Evolutionary conservation across 306 rosid species (phyloP), one percentile per base, ranked within the genome.

Genomic region (Myrica gale): DNA sequence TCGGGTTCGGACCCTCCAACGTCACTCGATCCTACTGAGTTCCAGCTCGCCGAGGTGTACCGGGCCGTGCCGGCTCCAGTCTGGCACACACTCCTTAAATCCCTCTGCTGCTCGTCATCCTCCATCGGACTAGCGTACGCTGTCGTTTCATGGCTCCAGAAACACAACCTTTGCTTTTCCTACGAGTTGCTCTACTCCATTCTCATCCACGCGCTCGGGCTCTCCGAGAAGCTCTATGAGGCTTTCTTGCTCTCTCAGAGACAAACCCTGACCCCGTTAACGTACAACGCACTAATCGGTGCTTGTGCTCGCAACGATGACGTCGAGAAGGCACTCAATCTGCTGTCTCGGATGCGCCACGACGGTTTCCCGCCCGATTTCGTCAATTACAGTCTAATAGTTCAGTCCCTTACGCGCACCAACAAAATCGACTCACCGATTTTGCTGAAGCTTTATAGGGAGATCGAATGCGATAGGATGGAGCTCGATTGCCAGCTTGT

Each of bases 281-380:
- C 98, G 19, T 93, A 93, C 88, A 93, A 90, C 70, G 98, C 98
- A 0, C 75, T 93, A 10, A 93, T 93, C 32, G 91, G 91, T 61
- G 97, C 98, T 7, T 93, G 98, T 53, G 93, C 98, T 2, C 92
- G 96, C 51, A 93, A 93, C 74, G 88, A 85, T 16, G 98, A 91
- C 84, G 74, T 91, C 13, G 97, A 91, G 52, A 90, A 93, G 79
- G 98, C 98, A 0, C 91, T 91, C 2, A 90, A 82, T 71, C 62
- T 93, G 52, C 88, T 93, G 87, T 88, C 97, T 5, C 79, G 89
- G 77, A 93, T 93, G 97, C 96, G 97, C 55, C 84, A 81, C 57
- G 98, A 89, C 71, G 96, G 98, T 46, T 93, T 77, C 71, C 92
- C 84, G 7, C 90, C 98, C 1, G 97, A 93, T 76, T 87, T 91